These are phyloP conservation scores for Xylaria sp. DNA, from an alignment of 2,329 filamentous ascomycete species.

Conservation along the genomic window DNA sequence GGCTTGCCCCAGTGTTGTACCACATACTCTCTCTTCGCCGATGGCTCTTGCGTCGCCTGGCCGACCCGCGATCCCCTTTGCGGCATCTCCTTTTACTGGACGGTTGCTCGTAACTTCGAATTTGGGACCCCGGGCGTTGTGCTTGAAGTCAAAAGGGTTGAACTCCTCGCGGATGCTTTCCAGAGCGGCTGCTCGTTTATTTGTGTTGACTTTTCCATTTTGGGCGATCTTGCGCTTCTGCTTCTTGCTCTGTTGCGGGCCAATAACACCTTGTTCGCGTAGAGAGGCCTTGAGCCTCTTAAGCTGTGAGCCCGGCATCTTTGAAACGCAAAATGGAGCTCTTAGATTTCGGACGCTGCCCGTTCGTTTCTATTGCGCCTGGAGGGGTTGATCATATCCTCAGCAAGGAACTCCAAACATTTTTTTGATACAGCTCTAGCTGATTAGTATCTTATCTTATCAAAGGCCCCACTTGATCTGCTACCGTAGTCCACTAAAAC, in stretches of 20 bases:
- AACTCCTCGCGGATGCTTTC: slow-evolving; percentile 92
- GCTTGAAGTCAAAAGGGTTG: slow-evolving; percentile 97
- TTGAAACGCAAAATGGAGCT: slow-evolving; percentile 37
- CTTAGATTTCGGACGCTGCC: slow-evolving; percentile 1
- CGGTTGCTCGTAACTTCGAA: slow-evolving; percentile 83
- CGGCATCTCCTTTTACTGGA: slow-evolving; percentile 61
- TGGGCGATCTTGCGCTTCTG: slow-evolving; percentile 81
- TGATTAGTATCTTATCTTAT: slow-evolving; percentile 42
- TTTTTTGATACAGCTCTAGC: slow-evolving; percentile 33
- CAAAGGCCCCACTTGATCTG: slow-evolving; percentile 8
- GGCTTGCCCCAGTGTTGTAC: not conserved
- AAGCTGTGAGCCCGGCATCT: slow-evolving; percentile 94
- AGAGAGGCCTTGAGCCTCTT: slow-evolving; percentile 95
- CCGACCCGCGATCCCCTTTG: slow-evolving; percentile 73
- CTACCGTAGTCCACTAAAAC: too few species aligned
- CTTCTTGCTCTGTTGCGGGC: slow-evolving; percentile 95
- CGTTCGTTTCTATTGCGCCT: slow-evolving; percentile 5
- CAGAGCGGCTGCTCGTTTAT: slow-evolving; percentile 82
- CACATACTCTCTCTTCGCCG: slow-evolving; percentile 82
- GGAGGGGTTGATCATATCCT: slow-evolving; percentile 24
- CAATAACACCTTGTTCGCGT: slow-evolving; percentile 87
- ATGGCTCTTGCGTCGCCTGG: slow-evolving; percentile 87
- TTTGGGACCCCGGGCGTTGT: slow-evolving; percentile 79
- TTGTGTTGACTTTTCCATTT: slow-evolving; percentile 71
- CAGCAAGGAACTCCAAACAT: slow-evolving; percentile 18